Evolutionary conservation across 2,329 filamentous ascomycete genomes (phyloP).

Genomic region (Penicillium brasilianum): DNA sequence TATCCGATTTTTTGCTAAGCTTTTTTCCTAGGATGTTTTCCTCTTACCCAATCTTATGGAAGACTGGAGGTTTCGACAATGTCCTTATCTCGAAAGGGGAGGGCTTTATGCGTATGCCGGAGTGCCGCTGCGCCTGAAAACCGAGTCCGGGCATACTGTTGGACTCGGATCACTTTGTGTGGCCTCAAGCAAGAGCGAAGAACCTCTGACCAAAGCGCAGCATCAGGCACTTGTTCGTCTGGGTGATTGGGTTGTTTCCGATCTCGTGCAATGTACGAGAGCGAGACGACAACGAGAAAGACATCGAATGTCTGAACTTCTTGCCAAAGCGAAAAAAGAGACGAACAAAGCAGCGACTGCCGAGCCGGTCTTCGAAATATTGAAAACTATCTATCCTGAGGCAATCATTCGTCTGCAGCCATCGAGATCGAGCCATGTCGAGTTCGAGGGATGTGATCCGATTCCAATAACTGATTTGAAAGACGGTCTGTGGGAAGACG

Average conservation of each 20-base stretch:
- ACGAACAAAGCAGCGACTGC: not conserved
- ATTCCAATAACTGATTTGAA: conserved; percentile 10
- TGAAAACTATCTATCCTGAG: conserved; percentile 12
- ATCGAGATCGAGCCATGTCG: conserved; percentile 4
- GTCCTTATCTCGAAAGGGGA: conserved; percentile 18
- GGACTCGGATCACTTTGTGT: conserved; percentile 22
- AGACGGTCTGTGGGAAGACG: conserved; percentile 19
- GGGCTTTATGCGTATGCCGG: conserved; percentile 22
- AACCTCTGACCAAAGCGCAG: conserved; percentile 18
- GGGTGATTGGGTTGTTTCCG: conserved; percentile 20
- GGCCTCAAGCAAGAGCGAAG: conserved; percentile 12
- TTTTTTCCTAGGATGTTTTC: conserved; percentile 21
- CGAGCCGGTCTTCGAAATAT: conserved; percentile 2
- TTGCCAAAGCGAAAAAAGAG: conserved; percentile 8
- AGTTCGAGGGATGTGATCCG: conserved; percentile 8
- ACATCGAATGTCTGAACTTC: conserved; percentile 17
- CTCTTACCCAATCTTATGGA: conserved; percentile 18
- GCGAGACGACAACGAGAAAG: conserved; percentile 16
- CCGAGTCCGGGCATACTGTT: conserved; percentile 18
- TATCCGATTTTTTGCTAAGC: too few species aligned
- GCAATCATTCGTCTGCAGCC: conserved; percentile 12
- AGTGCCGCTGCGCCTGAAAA: conserved; percentile 23
- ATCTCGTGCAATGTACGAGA: conserved; percentile 15
- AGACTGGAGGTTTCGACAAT: conserved; percentile 22
- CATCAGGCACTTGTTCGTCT: conserved; percentile 19